These are phyloP conservation scores for Tetratostichococcus sp. DNA, from an alignment of 139 green algal species.

Conservation along the genomic window DNA sequence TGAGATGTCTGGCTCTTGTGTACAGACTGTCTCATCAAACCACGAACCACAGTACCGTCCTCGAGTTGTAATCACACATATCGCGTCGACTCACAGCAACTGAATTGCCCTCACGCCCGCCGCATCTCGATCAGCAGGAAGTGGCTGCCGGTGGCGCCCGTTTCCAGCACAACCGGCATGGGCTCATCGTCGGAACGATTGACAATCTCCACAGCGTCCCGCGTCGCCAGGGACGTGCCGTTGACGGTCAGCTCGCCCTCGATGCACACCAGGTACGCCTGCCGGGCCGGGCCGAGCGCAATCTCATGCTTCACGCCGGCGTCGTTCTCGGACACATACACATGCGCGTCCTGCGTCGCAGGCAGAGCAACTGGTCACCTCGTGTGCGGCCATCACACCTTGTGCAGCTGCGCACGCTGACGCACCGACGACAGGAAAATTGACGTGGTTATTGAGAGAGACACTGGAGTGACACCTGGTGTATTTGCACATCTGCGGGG, in stretches of 20 bases:
- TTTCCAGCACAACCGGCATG: conserved; percentile 18
- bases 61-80: too few species aligned
- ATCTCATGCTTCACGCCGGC: conserved; percentile 26
- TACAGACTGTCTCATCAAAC: too few species aligned
- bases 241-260: conserved; percentile 47
- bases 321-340: conserved; percentile 67
- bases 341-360: conserved; percentile 57
- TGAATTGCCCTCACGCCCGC: neutral
- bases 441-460: too few species aligned
- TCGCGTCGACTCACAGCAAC: too few species aligned
- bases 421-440: too few species aligned
- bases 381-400: neutral
- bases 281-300: conserved; percentile 10
- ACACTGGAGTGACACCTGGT: conserved; percentile 36
- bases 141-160: conserved; percentile 34
- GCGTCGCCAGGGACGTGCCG: conserved; percentile 17
- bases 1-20: too few species aligned
- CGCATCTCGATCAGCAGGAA: conserved; percentile 68
- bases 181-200: neutral
- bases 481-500: conserved; percentile 30
- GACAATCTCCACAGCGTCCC: conserved; percentile 42
- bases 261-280: conserved; percentile 56
- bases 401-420: too few species aligned
- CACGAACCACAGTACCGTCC: too few species aligned
- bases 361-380: neutral